Evolutionary conservation across 2,329 filamentous ascomycete genomes (phyloP).

Genomic region (Fusarium transvaalense): DNA sequence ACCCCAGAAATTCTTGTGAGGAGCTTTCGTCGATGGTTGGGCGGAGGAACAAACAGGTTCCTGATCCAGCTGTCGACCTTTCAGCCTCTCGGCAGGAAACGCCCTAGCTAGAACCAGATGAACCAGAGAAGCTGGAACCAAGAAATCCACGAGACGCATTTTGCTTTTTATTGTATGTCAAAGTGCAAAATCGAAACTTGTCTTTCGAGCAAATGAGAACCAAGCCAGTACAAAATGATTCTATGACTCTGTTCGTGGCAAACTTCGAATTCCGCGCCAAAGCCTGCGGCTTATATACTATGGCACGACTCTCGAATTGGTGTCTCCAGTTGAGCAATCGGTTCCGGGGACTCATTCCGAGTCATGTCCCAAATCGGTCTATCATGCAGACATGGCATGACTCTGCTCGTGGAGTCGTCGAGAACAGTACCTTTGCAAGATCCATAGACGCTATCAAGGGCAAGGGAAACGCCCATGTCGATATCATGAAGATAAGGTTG

Average conservation of each 20-base stretch:
- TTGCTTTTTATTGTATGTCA: neutral
- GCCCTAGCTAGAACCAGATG: neutral
- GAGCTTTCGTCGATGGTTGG: neutral
- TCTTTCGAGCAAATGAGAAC: neutral
- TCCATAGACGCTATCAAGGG: neutral
- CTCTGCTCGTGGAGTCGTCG: neutral
- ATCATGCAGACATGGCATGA: neutral
- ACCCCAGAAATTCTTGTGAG: conserved; percentile 20
- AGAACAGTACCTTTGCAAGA: neutral
- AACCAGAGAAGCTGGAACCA: neutral
- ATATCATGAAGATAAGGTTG: neutral
- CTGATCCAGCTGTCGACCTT: neutral
- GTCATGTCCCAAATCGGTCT: neutral
- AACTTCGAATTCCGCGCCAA: neutral
- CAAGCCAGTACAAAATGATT: neutral
- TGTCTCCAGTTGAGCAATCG: neutral
- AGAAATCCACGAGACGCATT: conserved; percentile 4
- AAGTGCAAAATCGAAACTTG: neutral
- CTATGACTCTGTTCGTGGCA: neutral
- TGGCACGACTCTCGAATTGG: neutral
- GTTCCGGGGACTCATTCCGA: too few species aligned
- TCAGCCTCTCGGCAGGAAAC: neutral
- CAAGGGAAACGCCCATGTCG: neutral
- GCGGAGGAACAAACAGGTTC: neutral
- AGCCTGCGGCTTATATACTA: neutral